Evolutionary conservation across 495 filamentous ascomycete species (phyloP).

Genomic region (Penicillium lividum): DNA sequence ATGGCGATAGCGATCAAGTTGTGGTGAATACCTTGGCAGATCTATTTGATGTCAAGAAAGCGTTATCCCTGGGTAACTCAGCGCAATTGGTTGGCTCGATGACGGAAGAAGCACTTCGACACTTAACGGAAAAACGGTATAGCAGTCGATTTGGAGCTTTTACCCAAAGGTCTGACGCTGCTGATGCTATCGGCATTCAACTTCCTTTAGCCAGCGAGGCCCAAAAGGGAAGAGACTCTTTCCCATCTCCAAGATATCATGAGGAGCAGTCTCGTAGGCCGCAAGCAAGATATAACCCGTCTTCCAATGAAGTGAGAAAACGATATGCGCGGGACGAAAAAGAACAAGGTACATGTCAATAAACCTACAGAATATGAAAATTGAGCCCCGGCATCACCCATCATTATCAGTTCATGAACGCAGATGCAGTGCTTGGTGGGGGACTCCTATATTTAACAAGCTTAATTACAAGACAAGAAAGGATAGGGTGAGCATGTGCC

Average conservation of each 20-base stretch:
- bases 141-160: slow-evolving; percentile 32
- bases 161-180: too few relatives aligned
- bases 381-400: not conserved
- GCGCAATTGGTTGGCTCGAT: slow-evolving; percentile 35
- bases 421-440: too few relatives aligned
- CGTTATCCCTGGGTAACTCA: slow-evolving; percentile 25
- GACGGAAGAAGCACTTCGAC: slow-evolving; percentile 24
- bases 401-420: too few relatives aligned
- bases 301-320: slow-evolving; percentile 10
- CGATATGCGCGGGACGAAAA: slow-evolving; percentile 3
- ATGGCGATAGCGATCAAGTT: slow-evolving; percentile 35
- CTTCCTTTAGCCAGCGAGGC: not conserved
- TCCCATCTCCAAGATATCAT: not conserved
- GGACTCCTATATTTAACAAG: too few relatives aligned
- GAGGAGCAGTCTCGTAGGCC: not conserved
- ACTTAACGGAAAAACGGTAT: slow-evolving; percentile 32
- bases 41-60: slow-evolving; percentile 36
- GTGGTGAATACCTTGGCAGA: slow-evolving; percentile 38
- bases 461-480: too few relatives aligned
- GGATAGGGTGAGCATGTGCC: too few relatives aligned
- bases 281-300: not conserved
- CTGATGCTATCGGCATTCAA: too few relatives aligned
- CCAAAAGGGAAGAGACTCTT: not conserved
- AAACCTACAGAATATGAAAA: not conserved
- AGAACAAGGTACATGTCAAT: not conserved